Evolutionary conservation across 2,329 filamentous ascomycete genomes (phyloP).

Genomic region (Coniella lustricola): DNA sequence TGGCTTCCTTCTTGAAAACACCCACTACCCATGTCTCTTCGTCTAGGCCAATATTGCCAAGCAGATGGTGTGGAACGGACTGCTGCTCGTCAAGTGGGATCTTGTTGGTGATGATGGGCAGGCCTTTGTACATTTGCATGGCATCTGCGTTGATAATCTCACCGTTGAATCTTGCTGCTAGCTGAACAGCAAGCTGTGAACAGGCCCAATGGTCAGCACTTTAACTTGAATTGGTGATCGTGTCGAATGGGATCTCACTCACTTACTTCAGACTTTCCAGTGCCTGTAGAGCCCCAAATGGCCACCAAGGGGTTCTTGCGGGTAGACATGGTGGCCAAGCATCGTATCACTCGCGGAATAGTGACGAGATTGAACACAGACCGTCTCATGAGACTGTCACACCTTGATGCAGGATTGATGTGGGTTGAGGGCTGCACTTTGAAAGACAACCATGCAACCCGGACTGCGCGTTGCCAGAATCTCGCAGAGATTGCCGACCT

Average conservation of each 20-base stretch:
- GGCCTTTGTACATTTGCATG: slow-evolving; percentile 90
- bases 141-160: slow-evolving; percentile 97
- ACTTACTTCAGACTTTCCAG: slow-evolving; percentile 82
- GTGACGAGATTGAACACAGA: background rate
- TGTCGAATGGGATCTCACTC: background rate
- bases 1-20: slow-evolving; percentile 65
- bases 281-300: slow-evolving; percentile 84
- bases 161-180: slow-evolving; percentile 77
- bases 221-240: background rate
- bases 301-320: slow-evolving; percentile 60
- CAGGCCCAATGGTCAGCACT: slow-evolving; percentile 18
- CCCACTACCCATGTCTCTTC: slow-evolving; percentile 80
- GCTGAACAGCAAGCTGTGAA: slow-evolving; percentile 73
- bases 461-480: background rate
- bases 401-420: background rate
- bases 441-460: background rate
- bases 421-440: too few species aligned
- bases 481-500: slow-evolving; percentile 1
- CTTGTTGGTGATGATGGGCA: slow-evolving; percentile 95
- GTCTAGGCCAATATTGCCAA: slow-evolving; percentile 69
- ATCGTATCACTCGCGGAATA: slow-evolving; percentile 10
- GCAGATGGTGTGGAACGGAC: slow-evolving; percentile 79
- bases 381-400: slow-evolving; percentile 5
- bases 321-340: slow-evolving; percentile 29
- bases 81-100: slow-evolving; percentile 67